A percentile compares a stretch with the other conserved stretches of the same genome.
phyloP scores from a whole-genome alignment of 2,329 filamentous ascomycete species.

The Xylaria sp. region DNA sequence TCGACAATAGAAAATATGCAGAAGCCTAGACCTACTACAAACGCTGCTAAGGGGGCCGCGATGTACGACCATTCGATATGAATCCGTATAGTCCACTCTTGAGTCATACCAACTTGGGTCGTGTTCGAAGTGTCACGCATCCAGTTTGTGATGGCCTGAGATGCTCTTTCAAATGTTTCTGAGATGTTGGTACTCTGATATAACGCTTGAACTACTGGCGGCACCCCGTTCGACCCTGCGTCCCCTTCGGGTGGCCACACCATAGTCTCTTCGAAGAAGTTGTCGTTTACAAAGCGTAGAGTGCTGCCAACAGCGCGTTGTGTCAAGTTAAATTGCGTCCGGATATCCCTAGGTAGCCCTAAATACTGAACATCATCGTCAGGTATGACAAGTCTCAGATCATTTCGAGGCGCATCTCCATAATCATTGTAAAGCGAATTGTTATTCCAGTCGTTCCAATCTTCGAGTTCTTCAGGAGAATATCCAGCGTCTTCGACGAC shows the following conservation, averaged over 20 bases:
- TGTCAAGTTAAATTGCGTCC: not conserved
- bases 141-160: not conserved
- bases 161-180: not conserved
- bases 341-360: not conserved
- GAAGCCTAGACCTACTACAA: not conserved
- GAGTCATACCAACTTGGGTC: constrained; percentile 2
- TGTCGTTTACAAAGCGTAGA: not conserved
- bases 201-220: constrained; percentile 1
- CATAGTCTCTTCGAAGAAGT: not conserved
- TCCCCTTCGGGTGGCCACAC: not conserved
- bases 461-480: not conserved
- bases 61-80: constrained; percentile 33
- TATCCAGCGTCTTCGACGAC: too few species aligned
- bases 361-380: not conserved
- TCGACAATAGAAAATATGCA: constrained; percentile 26
- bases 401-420: not conserved
- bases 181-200: constrained; percentile 1
- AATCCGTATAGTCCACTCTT: constrained; percentile 31
- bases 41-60: constrained; percentile 26
- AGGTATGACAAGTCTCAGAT: constrained; percentile 1
- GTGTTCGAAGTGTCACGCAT: not conserved
- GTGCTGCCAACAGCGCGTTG: not conserved
- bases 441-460: not conserved
- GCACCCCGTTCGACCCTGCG: too few species aligned
- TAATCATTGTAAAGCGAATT: not conserved